These are phyloP conservation scores for Rhizopogon roseolus DNA, from an alignment of 768 basidiomycete genomes.

Conservation along the genomic window DNA sequence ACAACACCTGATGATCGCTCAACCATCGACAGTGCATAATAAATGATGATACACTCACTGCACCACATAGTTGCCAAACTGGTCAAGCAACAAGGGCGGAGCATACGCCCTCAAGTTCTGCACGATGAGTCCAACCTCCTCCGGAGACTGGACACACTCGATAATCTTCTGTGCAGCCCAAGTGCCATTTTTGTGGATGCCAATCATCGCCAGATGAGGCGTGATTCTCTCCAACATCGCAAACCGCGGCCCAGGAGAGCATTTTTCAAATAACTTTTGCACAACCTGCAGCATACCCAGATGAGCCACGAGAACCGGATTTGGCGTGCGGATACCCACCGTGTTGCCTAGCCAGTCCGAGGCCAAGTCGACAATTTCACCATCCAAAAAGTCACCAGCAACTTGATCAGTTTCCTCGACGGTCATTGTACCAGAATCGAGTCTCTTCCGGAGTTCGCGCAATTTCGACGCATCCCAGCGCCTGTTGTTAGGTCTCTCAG, in stretches of 20 bases:
- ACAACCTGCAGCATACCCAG: conserved; percentile 56
- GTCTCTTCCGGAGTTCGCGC: conserved; percentile 88
- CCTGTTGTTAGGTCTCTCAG: conserved; percentile 78
- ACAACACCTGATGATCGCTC: conserved; percentile 58
- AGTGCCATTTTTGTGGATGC: conserved; percentile 98
- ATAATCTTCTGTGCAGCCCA: conserved; percentile 99
- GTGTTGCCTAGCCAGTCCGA: conserved; percentile 99
- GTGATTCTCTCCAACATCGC: conserved; percentile 92
- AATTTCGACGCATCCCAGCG: conserved; percentile 93
- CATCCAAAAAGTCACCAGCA: conserved; percentile 85
- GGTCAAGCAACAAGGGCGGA: conserved; percentile 90
- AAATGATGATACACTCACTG: conserved; percentile 51
- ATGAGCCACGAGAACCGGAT: background rate
- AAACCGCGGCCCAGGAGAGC: conserved; percentile 69
- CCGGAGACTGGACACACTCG: conserved; percentile 84
- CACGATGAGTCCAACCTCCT: conserved; percentile 81
- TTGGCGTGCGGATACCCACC: conserved; percentile 17
- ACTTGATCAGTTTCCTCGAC: conserved; percentile 88
- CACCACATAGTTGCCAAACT: conserved; percentile 91
- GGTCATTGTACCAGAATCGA: conserved; percentile 85
- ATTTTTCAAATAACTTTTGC: conserved; percentile 94
- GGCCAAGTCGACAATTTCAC: conserved; percentile 91
- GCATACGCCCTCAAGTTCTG: conserved; percentile 87
- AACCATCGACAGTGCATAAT: background rate
- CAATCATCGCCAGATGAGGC: conserved; percentile 94